phyloP scores from a whole-genome alignment of 2,329 filamentous ascomycete genomes.

The Verticillium dahliae region DNA sequence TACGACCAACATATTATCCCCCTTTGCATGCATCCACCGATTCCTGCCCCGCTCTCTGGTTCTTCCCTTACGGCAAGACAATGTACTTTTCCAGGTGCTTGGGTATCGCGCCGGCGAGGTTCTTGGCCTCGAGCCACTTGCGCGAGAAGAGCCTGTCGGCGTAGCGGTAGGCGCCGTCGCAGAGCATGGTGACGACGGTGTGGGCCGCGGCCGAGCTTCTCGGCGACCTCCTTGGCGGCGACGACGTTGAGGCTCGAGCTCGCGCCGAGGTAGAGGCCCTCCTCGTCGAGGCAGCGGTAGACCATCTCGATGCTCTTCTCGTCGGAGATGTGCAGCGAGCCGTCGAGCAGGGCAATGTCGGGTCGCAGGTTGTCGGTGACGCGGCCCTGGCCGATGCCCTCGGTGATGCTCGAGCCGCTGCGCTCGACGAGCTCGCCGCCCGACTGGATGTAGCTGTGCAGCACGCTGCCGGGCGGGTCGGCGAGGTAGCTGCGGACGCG shows the following conservation, averaged over 20 bases:
- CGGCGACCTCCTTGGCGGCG: slow-evolving; percentile 87
- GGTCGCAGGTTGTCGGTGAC: slow-evolving; percentile 90
- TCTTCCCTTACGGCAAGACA: slow-evolving; percentile 61
- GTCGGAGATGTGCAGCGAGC: slow-evolving; percentile 76
- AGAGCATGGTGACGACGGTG: slow-evolving; percentile 89
- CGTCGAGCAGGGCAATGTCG: slow-evolving; percentile 80
- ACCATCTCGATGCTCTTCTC: slow-evolving; percentile 98
- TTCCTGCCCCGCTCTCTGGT: too few relatives aligned
- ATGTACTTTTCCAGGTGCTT: slow-evolving; percentile 88
- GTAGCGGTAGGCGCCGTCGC: slow-evolving; percentile 96
- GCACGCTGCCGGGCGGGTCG: slow-evolving; percentile 86
- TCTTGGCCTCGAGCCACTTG: slow-evolving; percentile 86
- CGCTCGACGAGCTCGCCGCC: slow-evolving; percentile 81
- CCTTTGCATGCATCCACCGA: neutral
- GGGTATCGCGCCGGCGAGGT: slow-evolving; percentile 72
- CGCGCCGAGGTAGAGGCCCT: slow-evolving; percentile 90
- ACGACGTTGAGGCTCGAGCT: slow-evolving; percentile 93
- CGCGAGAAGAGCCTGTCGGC: slow-evolving; percentile 88
- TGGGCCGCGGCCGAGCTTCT: slow-evolving; percentile 82
- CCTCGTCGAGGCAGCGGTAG: slow-evolving; percentile 90
- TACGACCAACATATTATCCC: neutral
- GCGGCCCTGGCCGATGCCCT: slow-evolving; percentile 94
- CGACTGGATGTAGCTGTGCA: slow-evolving; percentile 85
- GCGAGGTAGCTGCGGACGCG: slow-evolving; percentile 83
- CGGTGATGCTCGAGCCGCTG: slow-evolving; percentile 82